phyloP scores from a whole-genome alignment of 805 yeast genomes.

The Saturnispora besseyi region DNA sequence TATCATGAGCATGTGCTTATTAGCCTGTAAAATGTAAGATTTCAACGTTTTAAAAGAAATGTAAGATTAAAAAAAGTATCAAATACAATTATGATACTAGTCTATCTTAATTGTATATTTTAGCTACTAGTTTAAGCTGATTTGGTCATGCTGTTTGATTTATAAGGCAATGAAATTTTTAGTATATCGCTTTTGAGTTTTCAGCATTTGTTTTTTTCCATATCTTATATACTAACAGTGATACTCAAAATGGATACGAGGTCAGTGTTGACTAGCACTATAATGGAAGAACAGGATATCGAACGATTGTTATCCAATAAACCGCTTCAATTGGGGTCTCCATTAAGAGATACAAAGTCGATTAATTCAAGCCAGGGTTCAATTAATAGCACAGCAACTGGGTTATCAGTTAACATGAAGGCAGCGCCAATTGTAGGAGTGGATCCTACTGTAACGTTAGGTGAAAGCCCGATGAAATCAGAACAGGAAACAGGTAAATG shows the following conservation, averaged over 20 bases:
- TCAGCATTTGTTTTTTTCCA: background rate
- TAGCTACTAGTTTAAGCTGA: too few species aligned
- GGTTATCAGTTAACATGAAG: background rate
- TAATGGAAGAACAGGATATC: background rate
- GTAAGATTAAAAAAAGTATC: too few species aligned
- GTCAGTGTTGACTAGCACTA: background rate
- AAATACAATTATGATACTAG: too few species aligned
- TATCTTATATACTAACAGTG: background rate
- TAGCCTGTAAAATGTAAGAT: too few species aligned
- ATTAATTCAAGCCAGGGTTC: constrained; percentile 2
- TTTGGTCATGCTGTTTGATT: too few species aligned
- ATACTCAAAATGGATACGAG: too few species aligned
- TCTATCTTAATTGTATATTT: too few species aligned
- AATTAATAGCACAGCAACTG: constrained; percentile 1
- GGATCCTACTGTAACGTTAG: background rate
- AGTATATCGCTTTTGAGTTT: too few species aligned
- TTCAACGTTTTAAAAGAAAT: too few species aligned
- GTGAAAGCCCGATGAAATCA: background rate
- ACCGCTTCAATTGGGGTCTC: background rate
- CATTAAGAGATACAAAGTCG: background rate
- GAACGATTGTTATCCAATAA: background rate
- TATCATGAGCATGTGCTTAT: too few species aligned
- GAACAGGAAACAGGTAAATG: background rate
- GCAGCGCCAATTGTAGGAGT: constrained; percentile 1
- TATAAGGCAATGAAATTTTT: too few species aligned